Evolutionary conservation across 768 basidiomycete species (phyloP).

Genomic region (Kwoniella heveanensis): DNA sequence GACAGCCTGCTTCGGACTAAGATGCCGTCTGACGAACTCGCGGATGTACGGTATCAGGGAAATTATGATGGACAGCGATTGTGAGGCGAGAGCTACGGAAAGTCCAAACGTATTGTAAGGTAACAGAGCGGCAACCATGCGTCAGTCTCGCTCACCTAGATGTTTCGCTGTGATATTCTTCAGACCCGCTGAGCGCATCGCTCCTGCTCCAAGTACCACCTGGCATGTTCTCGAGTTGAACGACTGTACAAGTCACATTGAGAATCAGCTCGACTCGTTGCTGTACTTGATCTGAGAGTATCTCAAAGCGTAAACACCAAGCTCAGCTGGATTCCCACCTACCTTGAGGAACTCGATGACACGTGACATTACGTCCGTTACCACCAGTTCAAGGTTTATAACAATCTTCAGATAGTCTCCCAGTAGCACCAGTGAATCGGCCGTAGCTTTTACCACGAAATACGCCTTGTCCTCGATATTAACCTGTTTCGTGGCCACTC

Average conservation of each 20-base stretch:
- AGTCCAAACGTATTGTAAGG: too few species aligned
- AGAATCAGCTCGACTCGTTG: neutral
- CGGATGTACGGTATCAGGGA: constrained; percentile 93
- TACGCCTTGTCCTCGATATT: constrained; percentile 77
- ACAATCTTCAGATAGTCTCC: constrained; percentile 85
- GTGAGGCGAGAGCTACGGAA: constrained; percentile 94
- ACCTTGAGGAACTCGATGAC: constrained; percentile 90
- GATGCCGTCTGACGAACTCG: constrained; percentile 88
- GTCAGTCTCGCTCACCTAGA: constrained; percentile 78
- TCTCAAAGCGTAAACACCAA: too few species aligned
- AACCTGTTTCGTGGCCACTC: constrained; percentile 54
- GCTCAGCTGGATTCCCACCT: too few species aligned
- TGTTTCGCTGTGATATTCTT: constrained; percentile 99
- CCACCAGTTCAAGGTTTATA: constrained; percentile 81
- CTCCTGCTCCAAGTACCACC: constrained; percentile 95
- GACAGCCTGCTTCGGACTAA: constrained; percentile 91
- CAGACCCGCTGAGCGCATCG: constrained; percentile 96
- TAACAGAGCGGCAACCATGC: too few species aligned
- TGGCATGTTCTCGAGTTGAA: constrained; percentile 98
- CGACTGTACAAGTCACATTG: constrained; percentile 58
- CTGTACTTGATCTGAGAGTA: too few species aligned
- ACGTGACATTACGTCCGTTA: constrained; percentile 91
- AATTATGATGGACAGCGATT: constrained; percentile 90
- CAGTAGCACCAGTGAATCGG: constrained; percentile 70
- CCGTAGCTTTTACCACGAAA: constrained; percentile 82